Conservation (phyloP, 2,329 filamentous ascomycete genomes). For the Fusarium domesticum region DNA sequence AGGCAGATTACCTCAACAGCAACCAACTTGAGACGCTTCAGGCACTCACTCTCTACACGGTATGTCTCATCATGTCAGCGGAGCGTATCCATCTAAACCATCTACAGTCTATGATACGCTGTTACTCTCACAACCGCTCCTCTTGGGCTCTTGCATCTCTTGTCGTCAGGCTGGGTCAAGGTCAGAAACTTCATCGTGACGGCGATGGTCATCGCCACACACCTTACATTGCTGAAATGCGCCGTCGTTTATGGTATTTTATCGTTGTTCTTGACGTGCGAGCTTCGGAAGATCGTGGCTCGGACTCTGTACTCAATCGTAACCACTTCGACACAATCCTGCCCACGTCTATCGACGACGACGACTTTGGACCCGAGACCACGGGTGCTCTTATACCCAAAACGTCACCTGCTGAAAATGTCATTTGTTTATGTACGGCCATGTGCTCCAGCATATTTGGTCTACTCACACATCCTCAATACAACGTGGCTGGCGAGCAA, state of each 20-base stretch:
- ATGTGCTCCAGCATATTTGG: constrained; percentile 41
- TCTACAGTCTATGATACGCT: constrained; percentile 35
- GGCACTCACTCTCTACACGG: constrained; percentile 41
- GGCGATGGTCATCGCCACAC: constrained; percentile 35
- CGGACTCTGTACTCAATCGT: constrained; percentile 41
- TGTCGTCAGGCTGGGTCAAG: constrained; percentile 44
- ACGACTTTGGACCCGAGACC: constrained; percentile 44
- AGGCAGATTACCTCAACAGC: constrained; percentile 43
- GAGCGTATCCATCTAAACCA: neutral
- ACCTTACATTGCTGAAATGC: constrained; percentile 57
- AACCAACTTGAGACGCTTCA: constrained; percentile 40
- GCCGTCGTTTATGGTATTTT: constrained; percentile 61
- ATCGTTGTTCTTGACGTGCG: constrained; percentile 59
- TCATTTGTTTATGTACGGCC: constrained; percentile 40
- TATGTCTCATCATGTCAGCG: constrained; percentile 4
- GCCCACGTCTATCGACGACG: constrained; percentile 54
- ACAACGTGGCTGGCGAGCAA: constrained; percentile 15
- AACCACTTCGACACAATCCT: constrained; percentile 46
- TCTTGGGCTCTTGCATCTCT: constrained; percentile 43
- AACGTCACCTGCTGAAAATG: constrained; percentile 40
- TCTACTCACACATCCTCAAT: constrained; percentile 36
- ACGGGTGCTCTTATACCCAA: constrained; percentile 34
- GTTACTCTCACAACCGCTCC: constrained; percentile 36
- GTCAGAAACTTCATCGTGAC: constrained; percentile 43
- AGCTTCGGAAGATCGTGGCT: constrained; percentile 53